Evolutionary conservation across 192 early-diverging fungal genomes (phyloP).

Genomic region (Mortierella antarctica): DNA sequence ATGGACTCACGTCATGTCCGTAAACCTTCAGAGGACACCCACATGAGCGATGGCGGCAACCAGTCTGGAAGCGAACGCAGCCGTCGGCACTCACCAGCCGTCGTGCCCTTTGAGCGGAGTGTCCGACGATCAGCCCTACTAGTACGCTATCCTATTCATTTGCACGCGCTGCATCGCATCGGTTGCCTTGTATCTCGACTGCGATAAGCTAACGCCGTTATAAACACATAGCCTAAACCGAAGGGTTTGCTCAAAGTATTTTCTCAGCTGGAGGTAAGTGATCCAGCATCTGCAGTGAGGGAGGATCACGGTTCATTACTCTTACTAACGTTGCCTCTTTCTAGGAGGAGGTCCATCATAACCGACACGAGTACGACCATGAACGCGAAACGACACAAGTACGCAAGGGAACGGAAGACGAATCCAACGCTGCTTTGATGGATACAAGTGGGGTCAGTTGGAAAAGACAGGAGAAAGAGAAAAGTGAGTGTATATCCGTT

Average conservation of each 20-base stretch:
- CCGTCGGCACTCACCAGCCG: slow-evolving; percentile 42
- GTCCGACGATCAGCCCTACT: slow-evolving; percentile 41
- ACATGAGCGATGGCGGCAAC: slow-evolving; percentile 52
- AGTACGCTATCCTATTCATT: slow-evolving; percentile 9
- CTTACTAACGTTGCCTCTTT: neutral
- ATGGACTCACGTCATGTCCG: slow-evolving; percentile 47
- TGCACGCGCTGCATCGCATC: neutral
- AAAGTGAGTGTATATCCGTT: neutral
- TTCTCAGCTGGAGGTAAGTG: slow-evolving; percentile 41
- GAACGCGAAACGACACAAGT: slow-evolving; percentile 52
- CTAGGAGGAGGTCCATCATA: slow-evolving; percentile 48
- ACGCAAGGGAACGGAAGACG: slow-evolving; percentile 19
- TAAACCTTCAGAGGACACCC: slow-evolving; percentile 43
- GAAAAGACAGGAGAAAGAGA: neutral
- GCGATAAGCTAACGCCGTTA: neutral
- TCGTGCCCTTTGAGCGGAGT: slow-evolving; percentile 44
- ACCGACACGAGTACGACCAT: slow-evolving; percentile 47
- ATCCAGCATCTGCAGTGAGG: neutral
- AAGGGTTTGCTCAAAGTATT: slow-evolving; percentile 48
- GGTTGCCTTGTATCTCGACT: neutral
- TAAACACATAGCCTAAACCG: slow-evolving; percentile 34
- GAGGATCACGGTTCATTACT: neutral
- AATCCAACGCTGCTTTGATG: slow-evolving; percentile 15
- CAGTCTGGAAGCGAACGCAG: slow-evolving; percentile 49
- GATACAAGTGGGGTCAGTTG: slow-evolving; percentile 37